phyloP scores from a whole-genome alignment of 768 basidiomycete genomes.

The Boletus subparvulus region DNA sequence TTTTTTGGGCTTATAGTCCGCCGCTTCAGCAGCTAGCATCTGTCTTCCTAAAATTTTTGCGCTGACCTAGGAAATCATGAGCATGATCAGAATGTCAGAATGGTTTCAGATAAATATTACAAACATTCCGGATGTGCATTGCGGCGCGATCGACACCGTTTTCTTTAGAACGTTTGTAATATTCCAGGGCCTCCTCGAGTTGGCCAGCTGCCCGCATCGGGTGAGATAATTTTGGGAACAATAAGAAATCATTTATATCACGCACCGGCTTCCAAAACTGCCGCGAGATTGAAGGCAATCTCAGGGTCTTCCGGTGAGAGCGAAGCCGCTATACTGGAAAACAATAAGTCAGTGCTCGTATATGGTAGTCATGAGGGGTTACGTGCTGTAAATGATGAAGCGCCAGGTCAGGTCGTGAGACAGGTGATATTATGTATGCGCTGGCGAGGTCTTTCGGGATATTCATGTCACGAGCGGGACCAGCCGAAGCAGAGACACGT shows the following conservation, averaged over 20 bases:
- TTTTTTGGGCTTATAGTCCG: conserved; percentile 31
- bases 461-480: conserved; percentile 21
- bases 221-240: conserved; percentile 36
- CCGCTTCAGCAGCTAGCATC: conserved; percentile 38
- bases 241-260: conserved; percentile 32
- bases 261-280: conserved; percentile 86
- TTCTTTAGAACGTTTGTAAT: conserved; percentile 79
- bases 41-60: conserved; percentile 74
- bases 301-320: conserved; percentile 88
- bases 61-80: conserved; percentile 54
- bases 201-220: conserved; percentile 56
- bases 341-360: conserved; percentile 33
- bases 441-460: conserved; percentile 71
- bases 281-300: conserved; percentile 88
- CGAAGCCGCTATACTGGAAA: conserved; percentile 71
- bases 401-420: conserved; percentile 82
- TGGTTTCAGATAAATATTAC: conserved; percentile 25
- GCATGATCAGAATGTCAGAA: conserved; percentile 15
- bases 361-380: conserved; percentile 28
- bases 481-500: conserved; percentile 32
- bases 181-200: conserved; percentile 75
- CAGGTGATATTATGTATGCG: conserved; percentile 81
- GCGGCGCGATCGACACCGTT: conserved; percentile 80
- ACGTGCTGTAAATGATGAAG: conserved; percentile 78
- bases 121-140: conserved; percentile 80